Percentiles rank a stretch among this genome's conserved stretches.
phyloP scores from a whole-genome alignment of 768 basidiomycete genomes.

The Termitomyces sp. region DNA sequence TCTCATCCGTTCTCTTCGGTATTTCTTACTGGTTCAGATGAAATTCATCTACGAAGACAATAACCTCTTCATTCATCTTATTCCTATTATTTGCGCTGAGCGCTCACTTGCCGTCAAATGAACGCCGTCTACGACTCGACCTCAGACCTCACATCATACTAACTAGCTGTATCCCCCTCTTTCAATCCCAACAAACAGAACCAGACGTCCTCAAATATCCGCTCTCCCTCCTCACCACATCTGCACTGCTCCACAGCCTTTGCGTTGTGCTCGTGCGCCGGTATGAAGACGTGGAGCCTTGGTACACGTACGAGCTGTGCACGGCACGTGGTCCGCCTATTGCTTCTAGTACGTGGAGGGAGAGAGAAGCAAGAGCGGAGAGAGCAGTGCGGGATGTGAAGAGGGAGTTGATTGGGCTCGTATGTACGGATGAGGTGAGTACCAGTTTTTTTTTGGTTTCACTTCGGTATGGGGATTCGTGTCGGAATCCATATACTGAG shows the following conservation, averaged over 20 bases:
- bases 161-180: background rate
- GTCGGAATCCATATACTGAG: background rate
- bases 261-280: slow-evolving; percentile 30
- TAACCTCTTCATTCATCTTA: background rate
- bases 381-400: slow-evolving; percentile 31
- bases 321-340: background rate
- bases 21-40: background rate
- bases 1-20: background rate
- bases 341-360: background rate
- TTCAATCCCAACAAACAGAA: slow-evolving; percentile 27
- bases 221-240: slow-evolving; percentile 47
- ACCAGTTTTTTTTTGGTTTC: background rate
- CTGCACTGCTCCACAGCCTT: slow-evolving; percentile 44
- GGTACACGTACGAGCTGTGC: slow-evolving; percentile 16
- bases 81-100: too few species aligned
- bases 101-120: background rate
- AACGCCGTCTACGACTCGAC: background rate
- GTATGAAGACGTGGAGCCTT: slow-evolving; percentile 27
- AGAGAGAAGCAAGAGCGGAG: slow-evolving; percentile 19
- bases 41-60: background rate
- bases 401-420: slow-evolving; percentile 28
- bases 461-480: background rate
- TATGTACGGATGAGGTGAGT: slow-evolving; percentile 33
- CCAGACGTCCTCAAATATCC: slow-evolving; percentile 49
- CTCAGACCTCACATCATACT: background rate